phyloP scores from a whole-genome alignment of 2,329 filamentous ascomycete species.

The Dactylellina cionopaga region DNA sequence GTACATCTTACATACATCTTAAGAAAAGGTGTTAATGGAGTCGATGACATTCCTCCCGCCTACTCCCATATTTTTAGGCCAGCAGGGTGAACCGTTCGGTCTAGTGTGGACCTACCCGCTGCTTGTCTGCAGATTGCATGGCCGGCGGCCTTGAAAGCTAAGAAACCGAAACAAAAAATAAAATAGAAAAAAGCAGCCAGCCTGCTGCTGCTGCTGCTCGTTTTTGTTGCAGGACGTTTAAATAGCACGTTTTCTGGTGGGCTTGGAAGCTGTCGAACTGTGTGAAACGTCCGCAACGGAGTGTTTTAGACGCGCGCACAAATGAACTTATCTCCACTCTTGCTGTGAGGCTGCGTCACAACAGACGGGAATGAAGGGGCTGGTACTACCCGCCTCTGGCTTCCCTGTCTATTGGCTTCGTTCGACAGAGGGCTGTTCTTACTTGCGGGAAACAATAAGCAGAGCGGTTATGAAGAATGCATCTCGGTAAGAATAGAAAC shows the following conservation, averaged over 20 bases:
- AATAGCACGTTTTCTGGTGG: conserved; percentile 24
- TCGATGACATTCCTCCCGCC: conserved; percentile 50
- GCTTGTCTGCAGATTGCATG: conserved; percentile 49
- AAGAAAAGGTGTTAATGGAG: conserved; percentile 49
- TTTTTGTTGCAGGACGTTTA: conserved; percentile 31
- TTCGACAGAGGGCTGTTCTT: conserved; percentile 24
- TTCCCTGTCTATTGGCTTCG: conserved; percentile 16
- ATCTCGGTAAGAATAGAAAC: conserved; percentile 51
- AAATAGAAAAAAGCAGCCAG: background rate
- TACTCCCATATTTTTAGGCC: conserved; percentile 21
- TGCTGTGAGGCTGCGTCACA: conserved; percentile 25
- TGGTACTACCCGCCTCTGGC: conserved; percentile 50
- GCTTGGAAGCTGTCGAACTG: conserved; percentile 22
- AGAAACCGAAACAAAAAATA: conserved; percentile 13
- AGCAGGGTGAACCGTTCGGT: conserved; percentile 34
- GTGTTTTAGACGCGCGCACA: conserved; percentile 51
- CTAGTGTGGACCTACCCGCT: conserved; percentile 47
- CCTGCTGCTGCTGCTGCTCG: background rate
- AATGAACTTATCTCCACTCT: conserved; percentile 48
- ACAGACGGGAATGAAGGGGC: conserved; percentile 42
- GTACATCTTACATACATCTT: conserved; percentile 49
- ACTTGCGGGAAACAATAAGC: conserved; percentile 48
- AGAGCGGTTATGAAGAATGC: conserved; percentile 49
- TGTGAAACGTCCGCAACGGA: conserved; percentile 50
- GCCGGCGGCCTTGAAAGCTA: conserved; percentile 10